Base-by-base conservation (phyloP, 2,329 filamentous ascomycete species). In the Ceratocystis eucalypticola region DNA sequence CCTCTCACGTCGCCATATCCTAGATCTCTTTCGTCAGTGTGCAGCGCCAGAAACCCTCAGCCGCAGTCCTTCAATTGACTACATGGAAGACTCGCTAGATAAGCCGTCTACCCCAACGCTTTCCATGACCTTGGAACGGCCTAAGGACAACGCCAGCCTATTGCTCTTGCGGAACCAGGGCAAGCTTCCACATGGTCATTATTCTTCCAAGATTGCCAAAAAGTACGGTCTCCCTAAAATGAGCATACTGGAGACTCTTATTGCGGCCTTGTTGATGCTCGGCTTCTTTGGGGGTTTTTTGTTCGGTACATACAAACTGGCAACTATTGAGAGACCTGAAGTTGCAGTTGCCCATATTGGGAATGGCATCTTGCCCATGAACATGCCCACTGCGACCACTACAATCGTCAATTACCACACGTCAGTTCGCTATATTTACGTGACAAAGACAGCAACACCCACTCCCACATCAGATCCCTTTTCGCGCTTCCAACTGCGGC, bases 41-140 rank as follows among this genome's bases (percentile, higher is more conserved):
- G 25, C 53, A 33, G 53, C 25, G 7, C 25, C 61, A 10, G 50
- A 64, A n/a, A 22, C 30, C 22, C 41, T 62, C 45, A 57, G 62
- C n/a, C 62, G 62, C 12, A 67, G 63, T 44, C 46, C 55, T n/a
- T 67, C 66, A 17, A 65, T 67, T 41, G 63, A 65, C 62, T 67
- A 65, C 28, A 67, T 67, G 57, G 66, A 67, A 33, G 63, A 65
- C 48, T 61, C 66, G 7, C 57, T 67, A n/a, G 66, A 62, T n/a
- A 67, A 67, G 37, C 66, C 66, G 15, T 67, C 66, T 37, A 67
- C 66, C 12, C 66, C 66, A 8, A 41, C 61, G 7, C 57, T 67
- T 28, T 67, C 66, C 8, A 55, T 65, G 22, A 67, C 59, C 20
- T 63, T 61, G 65, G 65, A 66, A 17, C 37, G 64, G 20, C 53